phyloP scores from a whole-genome alignment of 108 stramenopile species.

The Nitzschia palea region DNA sequence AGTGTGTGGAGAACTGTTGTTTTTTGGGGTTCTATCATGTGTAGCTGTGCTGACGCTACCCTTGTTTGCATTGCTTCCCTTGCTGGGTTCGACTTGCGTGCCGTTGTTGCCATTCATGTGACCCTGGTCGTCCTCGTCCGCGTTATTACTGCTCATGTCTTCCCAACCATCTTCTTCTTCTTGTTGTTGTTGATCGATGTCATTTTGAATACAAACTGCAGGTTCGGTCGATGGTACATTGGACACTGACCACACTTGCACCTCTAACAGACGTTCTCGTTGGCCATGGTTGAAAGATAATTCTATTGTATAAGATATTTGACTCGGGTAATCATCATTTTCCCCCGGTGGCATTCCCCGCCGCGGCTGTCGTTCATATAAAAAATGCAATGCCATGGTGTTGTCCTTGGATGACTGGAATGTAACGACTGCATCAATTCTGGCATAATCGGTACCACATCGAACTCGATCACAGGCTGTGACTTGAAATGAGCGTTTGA shows the following conservation, averaged over 20 bases:
- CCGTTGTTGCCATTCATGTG: no score
- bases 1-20: no score
- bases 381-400: conserved; percentile 33
- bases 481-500: conserved; percentile 51
- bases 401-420: conserved; percentile 28
- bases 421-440: conserved; percentile 49
- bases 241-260: conserved; percentile 54
- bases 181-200: conserved; percentile 27
- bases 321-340: conserved; percentile 24
- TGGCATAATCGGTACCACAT: conserved; percentile 39
- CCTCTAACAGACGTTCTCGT: conserved; percentile 45
- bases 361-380: conserved; percentile 36
- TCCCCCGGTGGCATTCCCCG: conserved; percentile 14
- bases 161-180: conserved; percentile 45
- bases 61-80: no score
- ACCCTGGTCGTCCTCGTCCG: conserved; percentile 1
- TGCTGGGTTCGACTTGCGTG: no score
- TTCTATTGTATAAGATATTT: conserved; percentile 68
- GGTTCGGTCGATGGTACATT: conserved; percentile 44
- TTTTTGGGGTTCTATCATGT: neutral
- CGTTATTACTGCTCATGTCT: conserved; percentile 43
- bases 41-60: neutral
- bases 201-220: conserved; percentile 54
- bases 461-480: conserved; percentile 50
- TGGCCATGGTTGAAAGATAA: conserved; percentile 56